These are phyloP conservation scores for Fusarium zealandicum DNA, from an alignment of 2,329 filamentous ascomycete species.

Conservation along the genomic window DNA sequence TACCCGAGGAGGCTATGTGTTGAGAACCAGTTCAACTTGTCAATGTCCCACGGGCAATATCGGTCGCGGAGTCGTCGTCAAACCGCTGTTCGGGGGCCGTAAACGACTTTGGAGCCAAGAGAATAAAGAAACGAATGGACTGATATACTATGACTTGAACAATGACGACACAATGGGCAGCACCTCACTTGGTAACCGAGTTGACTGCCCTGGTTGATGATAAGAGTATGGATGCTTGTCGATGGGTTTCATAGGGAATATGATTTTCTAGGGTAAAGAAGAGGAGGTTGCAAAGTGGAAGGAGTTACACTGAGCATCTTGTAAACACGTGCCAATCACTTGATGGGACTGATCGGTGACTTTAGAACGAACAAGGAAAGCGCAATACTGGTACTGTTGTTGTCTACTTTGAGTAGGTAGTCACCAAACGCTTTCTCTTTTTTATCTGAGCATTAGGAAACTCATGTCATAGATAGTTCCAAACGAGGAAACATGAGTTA, in stretches of 20 bases:
- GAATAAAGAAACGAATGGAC: constrained; percentile 33
- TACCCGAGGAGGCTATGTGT: constrained; percentile 1
- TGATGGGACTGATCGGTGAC: not conserved
- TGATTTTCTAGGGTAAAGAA: constrained; percentile 23
- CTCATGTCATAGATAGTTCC: too few species aligned
- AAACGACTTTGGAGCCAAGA: constrained; percentile 3
- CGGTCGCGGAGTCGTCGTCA: not conserved
- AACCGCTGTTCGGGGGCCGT: not conserved
- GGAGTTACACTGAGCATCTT: constrained; percentile 25
- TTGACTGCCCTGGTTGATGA: constrained; percentile 15
- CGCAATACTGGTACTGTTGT: too few species aligned
- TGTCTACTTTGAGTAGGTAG: too few species aligned
- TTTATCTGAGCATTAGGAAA: too few species aligned
- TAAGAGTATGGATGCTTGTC: constrained; percentile 35
- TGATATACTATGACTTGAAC: constrained; percentile 18
- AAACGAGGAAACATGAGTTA: too few species aligned
- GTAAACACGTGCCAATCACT: not conserved
- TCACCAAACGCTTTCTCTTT: too few species aligned
- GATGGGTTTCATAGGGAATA: constrained; percentile 30
- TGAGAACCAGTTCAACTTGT: not conserved
- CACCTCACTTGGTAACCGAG: not conserved
- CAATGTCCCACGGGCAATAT: not conserved
- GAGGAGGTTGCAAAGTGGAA: constrained; percentile 24
- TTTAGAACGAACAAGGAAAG: too few species aligned
- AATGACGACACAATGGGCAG: constrained; percentile 20